phyloP scores from a whole-genome alignment of 2,329 filamentous ascomycete species.

The Plectosphaerella cucumerina region DNA sequence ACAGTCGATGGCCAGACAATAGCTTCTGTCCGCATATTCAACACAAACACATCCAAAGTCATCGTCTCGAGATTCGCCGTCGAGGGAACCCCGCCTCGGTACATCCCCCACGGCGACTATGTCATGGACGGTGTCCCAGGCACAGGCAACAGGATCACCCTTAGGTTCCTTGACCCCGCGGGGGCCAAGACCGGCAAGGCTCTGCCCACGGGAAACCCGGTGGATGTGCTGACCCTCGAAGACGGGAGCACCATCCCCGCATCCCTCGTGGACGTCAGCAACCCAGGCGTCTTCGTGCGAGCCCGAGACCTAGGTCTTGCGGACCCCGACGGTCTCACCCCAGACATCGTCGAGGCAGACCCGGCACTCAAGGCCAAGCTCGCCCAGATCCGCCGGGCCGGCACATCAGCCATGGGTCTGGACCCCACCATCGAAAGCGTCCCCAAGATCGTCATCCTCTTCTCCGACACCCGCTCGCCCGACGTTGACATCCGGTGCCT shows the following conservation, averaged over 20 bases:
- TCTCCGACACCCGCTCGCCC: constrained; percentile 18
- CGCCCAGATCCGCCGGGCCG: constrained; percentile 30
- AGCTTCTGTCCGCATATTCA: constrained; percentile 41
- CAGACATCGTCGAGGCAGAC: constrained; percentile 25
- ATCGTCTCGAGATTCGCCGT: constrained; percentile 33
- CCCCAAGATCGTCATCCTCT: constrained; percentile 42
- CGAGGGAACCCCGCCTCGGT: constrained; percentile 15
- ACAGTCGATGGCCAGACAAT: constrained; percentile 1
- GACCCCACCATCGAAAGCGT: constrained; percentile 30
- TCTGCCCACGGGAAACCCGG: constrained; percentile 31
- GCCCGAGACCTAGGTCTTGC: constrained; percentile 23
- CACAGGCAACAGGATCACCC: constrained; percentile 25
- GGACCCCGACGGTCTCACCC: constrained; percentile 12
- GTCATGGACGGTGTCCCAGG: constrained; percentile 36
- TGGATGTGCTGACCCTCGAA: constrained; percentile 24
- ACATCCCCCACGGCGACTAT: constrained; percentile 26
- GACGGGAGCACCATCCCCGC: constrained; percentile 24
- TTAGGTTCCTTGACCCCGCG: constrained; percentile 33
- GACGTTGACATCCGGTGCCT: constrained; percentile 37
- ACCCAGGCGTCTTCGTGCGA: constrained; percentile 36
- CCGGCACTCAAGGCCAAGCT: constrained; percentile 22
- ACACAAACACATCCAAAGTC: constrained; percentile 57
- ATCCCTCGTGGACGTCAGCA: constrained; percentile 35
- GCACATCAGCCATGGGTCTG: constrained; percentile 34
- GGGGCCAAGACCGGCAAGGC: constrained; percentile 35